Evolutionary conservation across 1,284 basidiomycete species (phyloP).

Genomic region (Naganishia sp.): DNA sequence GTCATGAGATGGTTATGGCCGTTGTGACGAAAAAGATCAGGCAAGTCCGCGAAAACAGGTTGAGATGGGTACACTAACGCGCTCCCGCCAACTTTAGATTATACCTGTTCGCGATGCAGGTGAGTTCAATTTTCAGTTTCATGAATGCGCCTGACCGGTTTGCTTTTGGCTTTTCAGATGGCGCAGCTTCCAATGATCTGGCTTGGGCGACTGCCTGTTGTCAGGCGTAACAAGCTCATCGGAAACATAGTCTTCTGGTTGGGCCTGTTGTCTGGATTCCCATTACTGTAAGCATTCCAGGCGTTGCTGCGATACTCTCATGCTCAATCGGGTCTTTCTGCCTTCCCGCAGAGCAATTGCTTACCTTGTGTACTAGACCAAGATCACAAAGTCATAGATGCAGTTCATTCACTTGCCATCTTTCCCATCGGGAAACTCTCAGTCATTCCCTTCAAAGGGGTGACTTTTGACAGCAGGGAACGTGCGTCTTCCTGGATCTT

Average conservation of each 20-base stretch:
- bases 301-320: neutral
- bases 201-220: conserved; percentile 69
- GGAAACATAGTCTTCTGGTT: conserved; percentile 85
- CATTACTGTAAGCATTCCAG: conserved; percentile 74
- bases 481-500: too few species aligned
- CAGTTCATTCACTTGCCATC: neutral
- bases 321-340: neutral
- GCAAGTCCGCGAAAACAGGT: conserved; percentile 35
- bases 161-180: conserved; percentile 60
- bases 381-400: neutral
- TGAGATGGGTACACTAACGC: neutral
- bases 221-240: conserved; percentile 75
- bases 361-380: conserved; percentile 37
- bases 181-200: conserved; percentile 89
- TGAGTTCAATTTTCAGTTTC: conserved; percentile 32
- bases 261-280: conserved; percentile 79
- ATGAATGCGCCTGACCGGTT: neutral
- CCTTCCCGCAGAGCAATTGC: conserved; percentile 36
- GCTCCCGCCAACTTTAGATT: conserved; percentile 56
- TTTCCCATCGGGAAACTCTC: too few species aligned
- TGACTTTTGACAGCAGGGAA: too few species aligned
- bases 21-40: conserved; percentile 86
- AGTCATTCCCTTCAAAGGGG: too few species aligned
- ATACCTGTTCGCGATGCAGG: conserved; percentile 72
- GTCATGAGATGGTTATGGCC: conserved; percentile 95